These are phyloP conservation scores for Geranium rotundifolium DNA, from an alignment of 345 rosid genomes.

Conservation along the genomic window DNA sequence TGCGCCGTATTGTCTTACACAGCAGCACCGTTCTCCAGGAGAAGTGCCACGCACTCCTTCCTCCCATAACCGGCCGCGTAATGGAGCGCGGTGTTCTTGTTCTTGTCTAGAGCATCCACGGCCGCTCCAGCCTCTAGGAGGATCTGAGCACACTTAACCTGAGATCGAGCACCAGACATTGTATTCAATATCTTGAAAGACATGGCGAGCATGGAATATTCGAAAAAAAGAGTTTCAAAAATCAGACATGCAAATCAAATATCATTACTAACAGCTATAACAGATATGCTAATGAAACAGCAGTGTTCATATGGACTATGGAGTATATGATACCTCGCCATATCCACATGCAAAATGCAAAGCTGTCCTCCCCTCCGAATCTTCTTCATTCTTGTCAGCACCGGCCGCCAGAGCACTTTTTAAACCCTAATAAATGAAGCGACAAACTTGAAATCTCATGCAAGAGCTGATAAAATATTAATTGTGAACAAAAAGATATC, in stretches of 20 bases:
- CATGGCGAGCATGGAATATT: not conserved
- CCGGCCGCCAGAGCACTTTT: constrained; percentile 72
- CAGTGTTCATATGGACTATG: constrained; percentile 2
- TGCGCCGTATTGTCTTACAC: constrained; percentile 54
- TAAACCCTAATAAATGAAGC: constrained; percentile 48
- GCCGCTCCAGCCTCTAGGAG: constrained; percentile 78
- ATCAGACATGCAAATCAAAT: not conserved
- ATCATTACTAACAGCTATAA: not conserved
- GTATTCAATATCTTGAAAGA: not conserved
- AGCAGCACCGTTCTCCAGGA: constrained; percentile 84
- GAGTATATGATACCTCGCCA: constrained; percentile 60
- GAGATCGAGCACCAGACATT: not conserved
- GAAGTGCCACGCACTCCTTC: constrained; percentile 84
- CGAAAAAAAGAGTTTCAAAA: not conserved
- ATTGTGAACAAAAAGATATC: not conserved
- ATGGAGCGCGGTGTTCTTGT: constrained; percentile 94
- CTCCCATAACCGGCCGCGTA: constrained; percentile 98
- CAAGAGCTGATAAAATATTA: not conserved
- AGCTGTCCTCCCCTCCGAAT: constrained; percentile 97
- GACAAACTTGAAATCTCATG: not conserved
- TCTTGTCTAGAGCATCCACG: constrained; percentile 89
- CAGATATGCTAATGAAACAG: not conserved
- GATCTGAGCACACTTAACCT: constrained; percentile 75
- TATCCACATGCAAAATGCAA: constrained; percentile 98
- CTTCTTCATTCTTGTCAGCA: constrained; percentile 92